phyloP scores from a whole-genome alignment of 1,284 basidiomycete genomes.

The Garcileccinum viscosum region DNA sequence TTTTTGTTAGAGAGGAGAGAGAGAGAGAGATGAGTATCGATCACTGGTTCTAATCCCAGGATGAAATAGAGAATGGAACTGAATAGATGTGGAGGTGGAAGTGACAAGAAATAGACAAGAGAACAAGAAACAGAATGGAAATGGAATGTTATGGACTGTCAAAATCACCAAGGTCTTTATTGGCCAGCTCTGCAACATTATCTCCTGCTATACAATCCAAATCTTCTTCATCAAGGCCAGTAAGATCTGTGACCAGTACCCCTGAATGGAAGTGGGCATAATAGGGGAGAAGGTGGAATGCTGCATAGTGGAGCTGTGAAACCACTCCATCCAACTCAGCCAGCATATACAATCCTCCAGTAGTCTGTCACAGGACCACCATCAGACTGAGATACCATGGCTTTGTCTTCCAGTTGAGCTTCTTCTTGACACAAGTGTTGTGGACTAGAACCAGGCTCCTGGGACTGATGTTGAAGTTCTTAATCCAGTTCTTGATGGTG shows the following conservation, averaged over 20 bases:
- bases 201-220: background rate
- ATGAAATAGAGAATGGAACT: no score
- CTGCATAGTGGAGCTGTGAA: background rate
- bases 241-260: background rate
- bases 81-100: no score
- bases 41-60: no score
- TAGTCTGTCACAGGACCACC: background rate
- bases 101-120: no score
- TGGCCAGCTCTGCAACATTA: background rate
- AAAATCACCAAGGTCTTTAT: background rate
- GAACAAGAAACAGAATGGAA: no score
- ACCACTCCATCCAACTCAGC: background rate
- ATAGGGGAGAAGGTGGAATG: background rate
- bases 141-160: background rate
- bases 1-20: no score
- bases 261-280: background rate
- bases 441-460: background rate
- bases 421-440: background rate
- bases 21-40: no score
- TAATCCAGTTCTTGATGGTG: background rate
- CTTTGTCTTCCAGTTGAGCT: conserved; percentile 6
- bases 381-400: background rate
- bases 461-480: background rate
- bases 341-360: conserved; percentile 6
- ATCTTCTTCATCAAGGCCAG: background rate